These are phyloP conservation scores for Pascua sp. DNA, from an alignment of 1,284 basidiomycete genomes.

Conservation along the genomic window DNA sequence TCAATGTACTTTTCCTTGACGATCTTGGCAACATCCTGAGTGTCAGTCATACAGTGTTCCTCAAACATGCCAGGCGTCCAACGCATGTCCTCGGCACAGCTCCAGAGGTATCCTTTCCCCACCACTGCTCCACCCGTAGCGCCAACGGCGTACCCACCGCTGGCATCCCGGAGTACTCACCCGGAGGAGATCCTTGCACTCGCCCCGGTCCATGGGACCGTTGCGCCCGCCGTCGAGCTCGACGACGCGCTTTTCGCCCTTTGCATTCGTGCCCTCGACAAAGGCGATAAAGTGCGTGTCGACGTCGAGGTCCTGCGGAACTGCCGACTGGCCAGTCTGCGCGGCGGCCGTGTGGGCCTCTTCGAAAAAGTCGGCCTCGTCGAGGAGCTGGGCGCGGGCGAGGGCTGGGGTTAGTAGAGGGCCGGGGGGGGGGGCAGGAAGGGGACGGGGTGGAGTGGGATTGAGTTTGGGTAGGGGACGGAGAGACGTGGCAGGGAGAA, in stretches of 20 bases:
- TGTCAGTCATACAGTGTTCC: no score
- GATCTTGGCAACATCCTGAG: slow-evolving; percentile 65
- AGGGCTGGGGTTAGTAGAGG: slow-evolving; percentile 33
- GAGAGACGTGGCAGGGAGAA: neutral
- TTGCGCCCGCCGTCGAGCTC: slow-evolving; percentile 73
- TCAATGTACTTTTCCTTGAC: slow-evolving; percentile 64
- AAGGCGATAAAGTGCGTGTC: slow-evolving; percentile 83
- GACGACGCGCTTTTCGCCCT: slow-evolving; percentile 57
- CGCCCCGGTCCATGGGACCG: slow-evolving; percentile 75
- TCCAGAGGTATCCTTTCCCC: no score
- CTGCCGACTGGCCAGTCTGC: slow-evolving; percentile 63
- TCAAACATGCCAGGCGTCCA: no score
- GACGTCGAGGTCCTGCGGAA: slow-evolving; percentile 55
- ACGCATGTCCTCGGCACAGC: no score
- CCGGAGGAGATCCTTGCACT: slow-evolving; percentile 58
- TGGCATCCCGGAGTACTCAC: slow-evolving; percentile 43
- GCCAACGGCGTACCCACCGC: no score
- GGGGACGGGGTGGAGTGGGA: neutral
- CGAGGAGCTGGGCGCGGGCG: slow-evolving; percentile 69
- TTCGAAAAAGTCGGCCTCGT: slow-evolving; percentile 69
- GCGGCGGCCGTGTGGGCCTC: slow-evolving; percentile 70
- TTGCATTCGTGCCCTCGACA: slow-evolving; percentile 56
- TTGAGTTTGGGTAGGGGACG: neutral
- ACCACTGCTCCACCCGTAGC: no score
- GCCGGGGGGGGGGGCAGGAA: no score